Percentiles rank a stretch among this genome's conserved stretches.
Evolutionary conservation across 306 rosid species (phyloP).

Genomic region (Trifolium pratense): DNA sequence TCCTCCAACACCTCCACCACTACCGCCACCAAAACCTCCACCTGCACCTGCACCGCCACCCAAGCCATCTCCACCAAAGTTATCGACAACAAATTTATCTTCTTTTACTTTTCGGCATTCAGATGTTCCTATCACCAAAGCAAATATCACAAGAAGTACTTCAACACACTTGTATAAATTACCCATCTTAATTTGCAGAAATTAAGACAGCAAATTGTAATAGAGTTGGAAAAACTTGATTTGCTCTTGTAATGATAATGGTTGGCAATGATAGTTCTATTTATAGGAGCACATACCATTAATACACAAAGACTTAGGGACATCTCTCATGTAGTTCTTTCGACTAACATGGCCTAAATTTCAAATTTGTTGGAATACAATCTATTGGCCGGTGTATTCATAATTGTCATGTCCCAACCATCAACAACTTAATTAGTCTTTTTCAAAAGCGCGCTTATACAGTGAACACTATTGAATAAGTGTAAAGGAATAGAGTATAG

Average conservation of each 20-base stretch:
- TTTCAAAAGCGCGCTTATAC: not conserved
- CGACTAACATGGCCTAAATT: slow-evolving; percentile 24
- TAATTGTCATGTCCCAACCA: slow-evolving; percentile 48
- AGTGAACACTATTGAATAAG: not conserved
- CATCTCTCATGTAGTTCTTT: not conserved
- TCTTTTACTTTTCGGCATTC: slow-evolving; percentile 57
- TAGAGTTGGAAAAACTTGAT: not conserved
- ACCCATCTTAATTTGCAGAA: slow-evolving; percentile 51
- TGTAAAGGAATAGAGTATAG: not conserved
- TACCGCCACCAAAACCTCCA: slow-evolving; percentile 34
- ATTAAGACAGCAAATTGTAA: not conserved
- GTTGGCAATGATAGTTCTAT: slow-evolving; percentile 23
- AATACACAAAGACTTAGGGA: slow-evolving; percentile 49
- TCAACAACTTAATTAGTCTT: slow-evolving; percentile 46
- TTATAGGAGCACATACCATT: slow-evolving; percentile 55
- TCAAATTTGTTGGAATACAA: slow-evolving; percentile 53
- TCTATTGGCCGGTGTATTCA: slow-evolving; percentile 49
- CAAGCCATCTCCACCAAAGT: slow-evolving; percentile 38
- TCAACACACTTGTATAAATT: slow-evolving; percentile 43
- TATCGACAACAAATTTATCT: slow-evolving; percentile 28
- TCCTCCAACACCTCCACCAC: slow-evolving; percentile 38
- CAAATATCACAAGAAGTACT: slow-evolving; percentile 51
- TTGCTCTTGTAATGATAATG: slow-evolving; percentile 31
- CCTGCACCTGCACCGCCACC: slow-evolving; percentile 36
- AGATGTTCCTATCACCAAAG: slow-evolving; percentile 39